Conservation (phyloP, 2,329 filamentous ascomycete species). For the Colletotrichum siamense region DNA sequence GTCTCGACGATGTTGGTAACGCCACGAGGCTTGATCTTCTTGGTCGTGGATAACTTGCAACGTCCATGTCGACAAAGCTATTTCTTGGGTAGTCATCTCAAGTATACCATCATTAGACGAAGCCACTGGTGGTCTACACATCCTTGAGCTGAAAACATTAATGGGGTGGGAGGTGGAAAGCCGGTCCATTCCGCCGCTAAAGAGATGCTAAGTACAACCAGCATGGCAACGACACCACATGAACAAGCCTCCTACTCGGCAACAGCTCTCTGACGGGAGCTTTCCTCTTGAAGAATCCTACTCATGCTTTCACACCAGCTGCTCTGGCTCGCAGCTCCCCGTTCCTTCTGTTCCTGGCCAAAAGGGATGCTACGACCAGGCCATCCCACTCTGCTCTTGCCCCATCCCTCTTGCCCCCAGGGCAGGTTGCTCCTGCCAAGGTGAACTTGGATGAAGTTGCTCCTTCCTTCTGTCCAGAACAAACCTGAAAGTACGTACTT, state of each 20-base stretch:
- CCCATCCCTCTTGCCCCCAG: background rate
- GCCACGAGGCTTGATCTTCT: too few relatives aligned
- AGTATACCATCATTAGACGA: too few relatives aligned
- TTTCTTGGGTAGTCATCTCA: too few relatives aligned
- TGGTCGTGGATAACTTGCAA: too few relatives aligned
- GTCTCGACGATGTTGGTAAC: too few relatives aligned
- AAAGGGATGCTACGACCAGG: background rate
- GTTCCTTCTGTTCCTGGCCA: background rate
- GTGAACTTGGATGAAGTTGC: background rate
- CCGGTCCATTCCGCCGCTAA: too few relatives aligned
- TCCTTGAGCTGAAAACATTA: too few relatives aligned
- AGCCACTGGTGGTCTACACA: too few relatives aligned
- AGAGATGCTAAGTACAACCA: too few relatives aligned
- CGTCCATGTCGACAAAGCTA: too few relatives aligned
- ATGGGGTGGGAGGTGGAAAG: too few relatives aligned
- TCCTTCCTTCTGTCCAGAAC: background rate
- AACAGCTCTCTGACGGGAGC: background rate
- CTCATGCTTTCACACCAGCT: background rate
- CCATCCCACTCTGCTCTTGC: background rate
- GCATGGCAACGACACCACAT: background rate
- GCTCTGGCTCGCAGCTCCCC: background rate
- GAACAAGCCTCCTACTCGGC: background rate
- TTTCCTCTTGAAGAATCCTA: background rate
- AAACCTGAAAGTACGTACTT: background rate
- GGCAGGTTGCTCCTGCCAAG: background rate